Percentiles rank a stretch among this genome's conserved stretches.
phyloP scores from a whole-genome alignment of 495 filamentous ascomycete species.

The Achaetomiella virescens region DNA sequence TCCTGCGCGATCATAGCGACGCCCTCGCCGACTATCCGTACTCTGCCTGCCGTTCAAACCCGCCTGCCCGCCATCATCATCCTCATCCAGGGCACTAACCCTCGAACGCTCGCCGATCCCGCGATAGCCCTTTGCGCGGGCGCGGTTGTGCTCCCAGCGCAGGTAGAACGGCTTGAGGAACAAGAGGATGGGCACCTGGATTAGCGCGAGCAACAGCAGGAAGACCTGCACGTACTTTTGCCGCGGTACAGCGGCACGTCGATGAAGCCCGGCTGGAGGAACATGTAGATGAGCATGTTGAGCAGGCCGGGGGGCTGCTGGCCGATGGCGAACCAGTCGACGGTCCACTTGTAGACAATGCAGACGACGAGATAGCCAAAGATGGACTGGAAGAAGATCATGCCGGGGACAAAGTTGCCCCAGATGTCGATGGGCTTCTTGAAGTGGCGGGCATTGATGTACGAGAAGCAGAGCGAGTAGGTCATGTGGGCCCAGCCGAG shows the following conservation, averaged over 20 bases:
- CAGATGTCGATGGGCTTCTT: slow-evolving; percentile 89
- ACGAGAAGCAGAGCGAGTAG: slow-evolving; percentile 88
- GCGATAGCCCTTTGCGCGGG: slow-evolving; percentile 81
- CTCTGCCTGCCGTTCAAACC: slow-evolving; percentile 53
- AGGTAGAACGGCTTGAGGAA: slow-evolving; percentile 95
- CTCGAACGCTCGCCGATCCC: slow-evolving; percentile 81
- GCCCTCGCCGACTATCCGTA: slow-evolving; percentile 68
- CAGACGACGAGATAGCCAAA: slow-evolving; percentile 93
- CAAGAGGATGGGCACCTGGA: slow-evolving; percentile 83
- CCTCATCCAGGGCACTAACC: slow-evolving; percentile 80
- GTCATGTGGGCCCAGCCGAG: slow-evolving; percentile 98
- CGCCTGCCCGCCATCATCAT: slow-evolving; percentile 58
- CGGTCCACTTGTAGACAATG: slow-evolving; percentile 94
- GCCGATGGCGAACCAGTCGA: slow-evolving; percentile 72
- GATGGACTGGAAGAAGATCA: slow-evolving; percentile 99
- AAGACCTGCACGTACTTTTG: slow-evolving; percentile 69
- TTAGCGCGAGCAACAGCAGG: slow-evolving; percentile 74
- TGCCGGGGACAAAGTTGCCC: slow-evolving; percentile 93
- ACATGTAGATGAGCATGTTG: slow-evolving; percentile 99
- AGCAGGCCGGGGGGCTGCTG: slow-evolving; percentile 73
- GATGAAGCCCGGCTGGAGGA: slow-evolving; percentile 76
- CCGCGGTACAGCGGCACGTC: slow-evolving; percentile 62
- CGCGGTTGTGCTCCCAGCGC: slow-evolving; percentile 83
- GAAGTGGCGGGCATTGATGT: slow-evolving; percentile 90
- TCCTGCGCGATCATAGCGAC: slow-evolving; percentile 86